Conservation (phyloP, 1,139 yeast species). For the Saccharomyces hybrid region DNA sequence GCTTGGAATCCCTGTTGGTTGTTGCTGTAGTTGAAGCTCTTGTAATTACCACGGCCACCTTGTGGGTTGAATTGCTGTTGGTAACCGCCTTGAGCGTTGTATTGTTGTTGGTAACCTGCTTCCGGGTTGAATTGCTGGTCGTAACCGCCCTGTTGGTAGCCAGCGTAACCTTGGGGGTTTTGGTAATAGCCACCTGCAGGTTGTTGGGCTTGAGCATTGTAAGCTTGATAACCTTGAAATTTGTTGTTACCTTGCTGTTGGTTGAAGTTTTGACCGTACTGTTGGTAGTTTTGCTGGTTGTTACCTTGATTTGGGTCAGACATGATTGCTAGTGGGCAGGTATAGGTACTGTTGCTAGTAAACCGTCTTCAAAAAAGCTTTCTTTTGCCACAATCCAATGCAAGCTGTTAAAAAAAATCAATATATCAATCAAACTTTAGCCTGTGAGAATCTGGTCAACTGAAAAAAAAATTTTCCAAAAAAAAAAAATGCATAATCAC, state of each 20-base stretch:
- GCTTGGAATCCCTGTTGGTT: conserved; percentile 21
- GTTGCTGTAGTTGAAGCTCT: conserved; percentile 18
- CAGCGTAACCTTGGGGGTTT: conserved; percentile 19
- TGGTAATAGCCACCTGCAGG: conserved; percentile 21
- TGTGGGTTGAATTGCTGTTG: conserved; percentile 18
- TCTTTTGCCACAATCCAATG: neutral
- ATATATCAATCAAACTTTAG: neutral
- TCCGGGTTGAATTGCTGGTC: conserved; percentile 17
- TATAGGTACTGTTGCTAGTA: neutral
- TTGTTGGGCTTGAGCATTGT: conserved; percentile 22
- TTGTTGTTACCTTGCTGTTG: conserved; percentile 28
- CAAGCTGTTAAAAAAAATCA: neutral
- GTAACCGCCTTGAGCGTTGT: conserved; percentile 16
- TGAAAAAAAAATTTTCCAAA: neutral
- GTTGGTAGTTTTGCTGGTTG: conserved; percentile 34
- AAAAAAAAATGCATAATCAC: neutral
- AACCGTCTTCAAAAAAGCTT: neutral
- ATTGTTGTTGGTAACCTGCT: conserved; percentile 20
- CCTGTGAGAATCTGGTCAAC: neutral
- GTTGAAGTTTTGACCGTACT: conserved; percentile 28
- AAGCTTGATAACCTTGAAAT: conserved; percentile 24
- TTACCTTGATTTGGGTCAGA: conserved; percentile 26
- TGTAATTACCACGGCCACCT: conserved; percentile 14
- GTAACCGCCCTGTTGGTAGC: conserved; percentile 24
- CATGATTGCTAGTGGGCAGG: conserved; percentile 12